These are phyloP conservation scores for Leccinum imitatum DNA, from an alignment of 768 basidiomycete species.

Conservation along the genomic window DNA sequence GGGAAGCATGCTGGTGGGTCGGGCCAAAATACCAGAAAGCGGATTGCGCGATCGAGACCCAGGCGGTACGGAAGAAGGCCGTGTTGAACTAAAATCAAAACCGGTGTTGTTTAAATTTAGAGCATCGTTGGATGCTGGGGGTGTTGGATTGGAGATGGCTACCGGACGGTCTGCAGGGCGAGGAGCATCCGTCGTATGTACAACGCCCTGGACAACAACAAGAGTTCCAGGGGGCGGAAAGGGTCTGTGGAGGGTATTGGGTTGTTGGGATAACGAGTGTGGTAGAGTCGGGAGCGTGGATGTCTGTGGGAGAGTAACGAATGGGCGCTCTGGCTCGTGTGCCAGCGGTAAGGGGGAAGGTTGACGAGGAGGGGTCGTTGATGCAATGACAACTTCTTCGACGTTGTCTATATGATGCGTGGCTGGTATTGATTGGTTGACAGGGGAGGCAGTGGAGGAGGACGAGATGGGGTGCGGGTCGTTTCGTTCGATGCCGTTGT, in stretches of 20 bases:
- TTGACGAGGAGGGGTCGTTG: conserved; percentile 12
- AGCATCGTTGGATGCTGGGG: conserved; percentile 4
- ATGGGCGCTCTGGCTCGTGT: conserved; percentile 14
- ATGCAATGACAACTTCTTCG: conserved; percentile 26
- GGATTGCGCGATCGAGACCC: conserved; percentile 33
- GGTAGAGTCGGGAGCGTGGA: conserved; percentile 18
- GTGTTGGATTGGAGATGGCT: conserved; percentile 11
- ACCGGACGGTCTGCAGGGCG: conserved; percentile 31
- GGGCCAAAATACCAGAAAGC: conserved; percentile 40
- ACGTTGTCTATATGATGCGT: conserved; percentile 15
- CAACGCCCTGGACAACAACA: conserved; percentile 81
- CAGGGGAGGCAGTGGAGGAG: conserved; percentile 16
- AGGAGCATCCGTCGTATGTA: conserved; percentile 71
- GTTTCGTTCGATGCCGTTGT: conserved; percentile 7
- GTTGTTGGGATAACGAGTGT: conserved; percentile 24
- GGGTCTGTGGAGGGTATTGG: conserved; percentile 34
- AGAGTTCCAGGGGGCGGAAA: conserved; percentile 77
- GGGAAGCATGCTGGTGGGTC: conserved; percentile 35
- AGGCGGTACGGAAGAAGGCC: conserved; percentile 28
- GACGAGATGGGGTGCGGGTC: conserved; percentile 12
- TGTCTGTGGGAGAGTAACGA: conserved; percentile 14
- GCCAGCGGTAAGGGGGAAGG: conserved; percentile 11
- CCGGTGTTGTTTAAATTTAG: conserved; percentile 6
- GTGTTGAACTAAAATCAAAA: conserved; percentile 8
- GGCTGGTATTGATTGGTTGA: conserved; percentile 2